Conservation (phyloP, 2,329 filamentous ascomycete genomes). For the Arthroderma sp. region DNA sequence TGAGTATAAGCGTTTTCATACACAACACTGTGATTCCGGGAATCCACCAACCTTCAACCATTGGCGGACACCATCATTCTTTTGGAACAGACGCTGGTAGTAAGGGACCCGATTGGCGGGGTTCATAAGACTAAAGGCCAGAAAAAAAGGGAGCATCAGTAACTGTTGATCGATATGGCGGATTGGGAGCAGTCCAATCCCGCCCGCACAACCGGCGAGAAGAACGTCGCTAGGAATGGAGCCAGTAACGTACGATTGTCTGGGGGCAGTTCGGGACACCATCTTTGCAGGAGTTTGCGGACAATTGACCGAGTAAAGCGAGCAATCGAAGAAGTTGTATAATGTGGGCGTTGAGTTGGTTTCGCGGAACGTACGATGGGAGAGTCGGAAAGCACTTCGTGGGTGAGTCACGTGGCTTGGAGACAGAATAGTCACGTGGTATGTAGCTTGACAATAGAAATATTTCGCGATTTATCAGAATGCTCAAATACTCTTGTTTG, state of each 20-base stretch:
- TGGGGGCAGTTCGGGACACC: constrained; percentile 29
- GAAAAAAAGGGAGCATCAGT: neutral
- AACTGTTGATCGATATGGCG: too few species aligned
- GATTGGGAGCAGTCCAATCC: too few species aligned
- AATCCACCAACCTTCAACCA: constrained; percentile 50
- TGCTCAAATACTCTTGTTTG: neutral
- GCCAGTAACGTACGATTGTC: constrained; percentile 7
- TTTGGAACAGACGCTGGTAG: constrained; percentile 56
- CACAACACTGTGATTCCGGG: neutral
- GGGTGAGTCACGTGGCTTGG: neutral
- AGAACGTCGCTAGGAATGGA: too few species aligned
- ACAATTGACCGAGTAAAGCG: constrained; percentile 1
- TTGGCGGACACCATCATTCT: constrained; percentile 50
- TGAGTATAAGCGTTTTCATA: neutral
- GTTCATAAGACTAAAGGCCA: constrained; percentile 37
- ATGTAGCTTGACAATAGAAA: neutral
- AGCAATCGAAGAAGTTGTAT: constrained; percentile 16
- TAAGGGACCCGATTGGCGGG: constrained; percentile 55
- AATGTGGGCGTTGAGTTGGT: constrained; percentile 18
- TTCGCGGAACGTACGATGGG: constrained; percentile 7
- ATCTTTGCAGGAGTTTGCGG: constrained; percentile 22
- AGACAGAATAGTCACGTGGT: neutral
- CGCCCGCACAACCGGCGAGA: too few species aligned
- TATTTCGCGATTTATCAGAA: neutral
- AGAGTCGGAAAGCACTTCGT: neutral